phyloP scores from a whole-genome alignment of 306 rosid genomes.

The Dalbergia cultrata region DNA sequence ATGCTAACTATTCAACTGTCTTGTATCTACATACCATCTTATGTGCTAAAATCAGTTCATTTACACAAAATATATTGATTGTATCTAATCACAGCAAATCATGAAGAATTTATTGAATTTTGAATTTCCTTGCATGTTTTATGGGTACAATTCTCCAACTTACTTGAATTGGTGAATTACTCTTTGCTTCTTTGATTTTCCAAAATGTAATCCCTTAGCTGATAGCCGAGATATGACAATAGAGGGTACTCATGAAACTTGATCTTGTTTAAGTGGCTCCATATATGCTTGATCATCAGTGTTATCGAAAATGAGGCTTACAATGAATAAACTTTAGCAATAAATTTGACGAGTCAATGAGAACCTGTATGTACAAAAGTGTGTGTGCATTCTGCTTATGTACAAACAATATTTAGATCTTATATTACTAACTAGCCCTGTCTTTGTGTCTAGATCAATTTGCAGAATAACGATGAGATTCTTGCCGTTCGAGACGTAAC shows the following conservation, averaged over 20 bases:
- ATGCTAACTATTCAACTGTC: neutral
- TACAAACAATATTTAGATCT: neutral
- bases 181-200: neutral
- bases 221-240: neutral
- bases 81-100: neutral
- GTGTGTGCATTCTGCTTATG: neutral
- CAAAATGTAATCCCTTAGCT: neutral
- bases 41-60: neutral
- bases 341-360: too few species aligned
- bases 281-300: neutral
- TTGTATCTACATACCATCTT: neutral
- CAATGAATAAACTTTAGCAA: neutral
- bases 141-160: neutral
- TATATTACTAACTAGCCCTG: neutral
- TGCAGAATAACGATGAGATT: slow-evolving; percentile 41
- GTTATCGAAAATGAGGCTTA: neutral
- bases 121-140: neutral
- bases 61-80: neutral
- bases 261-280: neutral
- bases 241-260: neutral
- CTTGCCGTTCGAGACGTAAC: neutral
- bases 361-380: too few species aligned
- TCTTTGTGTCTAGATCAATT: slow-evolving; percentile 26
- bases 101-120: neutral
- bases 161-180: neutral